phyloP scores from a whole-genome alignment of 192 early-diverging fungal genomes.

The Gryganskiella cystojenkinii region DNA sequence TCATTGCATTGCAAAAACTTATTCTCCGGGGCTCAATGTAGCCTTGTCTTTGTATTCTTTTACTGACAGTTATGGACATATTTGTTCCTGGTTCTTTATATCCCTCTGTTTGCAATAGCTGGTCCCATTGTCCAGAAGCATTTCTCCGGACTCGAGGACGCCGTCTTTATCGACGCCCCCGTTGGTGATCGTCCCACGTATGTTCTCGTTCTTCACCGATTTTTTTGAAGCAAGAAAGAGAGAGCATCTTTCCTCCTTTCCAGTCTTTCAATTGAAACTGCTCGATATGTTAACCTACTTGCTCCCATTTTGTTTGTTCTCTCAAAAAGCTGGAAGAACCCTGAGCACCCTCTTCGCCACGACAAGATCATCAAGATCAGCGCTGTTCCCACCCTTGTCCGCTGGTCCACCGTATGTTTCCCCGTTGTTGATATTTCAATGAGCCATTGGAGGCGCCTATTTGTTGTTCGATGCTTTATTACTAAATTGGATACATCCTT shows the following conservation, averaged over 20 bases:
- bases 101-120: constrained; percentile 1
- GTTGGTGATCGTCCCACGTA: constrained; percentile 53
- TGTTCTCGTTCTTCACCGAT: constrained; percentile 11
- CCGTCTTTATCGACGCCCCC: constrained; percentile 26
- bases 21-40: background rate
- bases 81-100: background rate
- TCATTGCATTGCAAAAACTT: background rate
- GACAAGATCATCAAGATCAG: constrained; percentile 35
- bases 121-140: constrained; percentile 25
- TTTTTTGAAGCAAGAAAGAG: too few species aligned
- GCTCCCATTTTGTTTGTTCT: background rate
- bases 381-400: constrained; percentile 39
- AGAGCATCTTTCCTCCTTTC: too few species aligned
- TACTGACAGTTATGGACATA: background rate
- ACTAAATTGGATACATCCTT: background rate
- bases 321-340: constrained; percentile 38
- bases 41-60: background rate
- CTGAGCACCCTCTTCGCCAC: constrained; percentile 37
- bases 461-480: background rate
- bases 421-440: background rate
- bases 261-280: background rate
- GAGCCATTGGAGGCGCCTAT: too few species aligned
- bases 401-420: constrained; percentile 34
- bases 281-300: background rate
- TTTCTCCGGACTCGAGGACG: constrained; percentile 37